These are phyloP conservation scores for Erythrophleum ivorense DNA, from an alignment of 331 rosid species.

Conservation along the genomic window DNA sequence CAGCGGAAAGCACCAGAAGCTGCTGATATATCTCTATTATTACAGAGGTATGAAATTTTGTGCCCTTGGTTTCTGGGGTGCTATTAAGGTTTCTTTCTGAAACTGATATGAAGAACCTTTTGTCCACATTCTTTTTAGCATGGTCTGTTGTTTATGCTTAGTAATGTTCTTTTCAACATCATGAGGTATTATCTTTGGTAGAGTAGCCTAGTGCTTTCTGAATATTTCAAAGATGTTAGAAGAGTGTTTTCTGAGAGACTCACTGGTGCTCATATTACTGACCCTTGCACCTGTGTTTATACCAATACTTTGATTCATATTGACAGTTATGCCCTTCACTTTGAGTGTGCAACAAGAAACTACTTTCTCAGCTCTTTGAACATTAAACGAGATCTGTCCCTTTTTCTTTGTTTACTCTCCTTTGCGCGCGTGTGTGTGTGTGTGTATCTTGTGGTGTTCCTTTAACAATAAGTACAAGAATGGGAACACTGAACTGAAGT, in stretches of 20 bases:
- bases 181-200: background rate
- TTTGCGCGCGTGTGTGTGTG: background rate
- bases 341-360: background rate
- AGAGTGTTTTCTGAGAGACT: background rate
- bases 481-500: background rate
- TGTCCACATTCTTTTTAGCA: background rate
- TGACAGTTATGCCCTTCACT: background rate
- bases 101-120: background rate
- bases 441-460: conserved; percentile 21
- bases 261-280: background rate
- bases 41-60: conserved; percentile 69
- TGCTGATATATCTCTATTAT: conserved; percentile 86
- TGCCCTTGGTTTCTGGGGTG: conserved; percentile 1
- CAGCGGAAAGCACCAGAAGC: conserved; percentile 82
- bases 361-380: background rate
- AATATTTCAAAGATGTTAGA: background rate
- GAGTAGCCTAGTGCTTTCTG: background rate
- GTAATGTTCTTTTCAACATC: background rate
- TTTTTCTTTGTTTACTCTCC: background rate
- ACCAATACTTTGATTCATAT: background rate
- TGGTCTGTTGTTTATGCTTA: background rate
- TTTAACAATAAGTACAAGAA: background rate
- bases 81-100: background rate
- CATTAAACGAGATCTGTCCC: conserved; percentile 16
- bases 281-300: background rate